A percentile compares a stretch with the other conserved stretches of the same genome.
Evolutionary conservation across 495 filamentous ascomycete species (phyloP).

Genomic region (Jackrogersella multiformis): DNA sequence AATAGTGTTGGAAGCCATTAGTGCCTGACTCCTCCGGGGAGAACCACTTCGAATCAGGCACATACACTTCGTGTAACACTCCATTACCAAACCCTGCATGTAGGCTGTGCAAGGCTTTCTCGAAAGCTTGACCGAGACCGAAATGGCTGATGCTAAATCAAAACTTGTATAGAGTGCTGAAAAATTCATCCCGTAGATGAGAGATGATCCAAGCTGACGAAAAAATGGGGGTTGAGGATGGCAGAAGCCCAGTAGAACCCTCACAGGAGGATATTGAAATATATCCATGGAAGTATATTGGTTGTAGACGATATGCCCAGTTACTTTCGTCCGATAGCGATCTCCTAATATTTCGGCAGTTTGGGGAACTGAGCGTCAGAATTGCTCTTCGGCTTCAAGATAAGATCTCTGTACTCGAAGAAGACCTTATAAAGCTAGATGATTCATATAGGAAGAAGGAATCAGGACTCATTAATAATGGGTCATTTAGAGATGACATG

Average conservation of each 20-base stretch:
- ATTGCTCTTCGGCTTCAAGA: conserved; percentile 48
- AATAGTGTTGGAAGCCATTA: no score
- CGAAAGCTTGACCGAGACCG: no score
- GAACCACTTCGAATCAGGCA: no score
- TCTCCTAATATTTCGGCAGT: conserved; percentile 50
- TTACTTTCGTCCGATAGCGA: conserved; percentile 53
- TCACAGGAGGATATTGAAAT: background rate
- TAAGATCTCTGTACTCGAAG: conserved; percentile 36
- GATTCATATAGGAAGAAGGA: conserved; percentile 15
- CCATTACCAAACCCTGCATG: no score
- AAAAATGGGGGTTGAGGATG: no score
- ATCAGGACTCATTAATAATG: conserved; percentile 35
- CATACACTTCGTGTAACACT: no score
- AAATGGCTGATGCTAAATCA: no score
- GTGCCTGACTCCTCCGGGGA: no score
- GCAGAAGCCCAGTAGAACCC: background rate
- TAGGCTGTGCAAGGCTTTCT: no score
- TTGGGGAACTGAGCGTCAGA: conserved; percentile 43
- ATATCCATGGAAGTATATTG: conserved; percentile 50
- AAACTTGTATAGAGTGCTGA: no score
- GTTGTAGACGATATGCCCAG: conserved; percentile 46
- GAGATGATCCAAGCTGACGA: no score
- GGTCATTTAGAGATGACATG: conserved; percentile 46
- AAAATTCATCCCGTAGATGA: background rate
- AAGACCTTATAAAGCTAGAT: conserved; percentile 31